Conservation (phyloP, 345 rosid species). For the Citrus australasica region DNA sequence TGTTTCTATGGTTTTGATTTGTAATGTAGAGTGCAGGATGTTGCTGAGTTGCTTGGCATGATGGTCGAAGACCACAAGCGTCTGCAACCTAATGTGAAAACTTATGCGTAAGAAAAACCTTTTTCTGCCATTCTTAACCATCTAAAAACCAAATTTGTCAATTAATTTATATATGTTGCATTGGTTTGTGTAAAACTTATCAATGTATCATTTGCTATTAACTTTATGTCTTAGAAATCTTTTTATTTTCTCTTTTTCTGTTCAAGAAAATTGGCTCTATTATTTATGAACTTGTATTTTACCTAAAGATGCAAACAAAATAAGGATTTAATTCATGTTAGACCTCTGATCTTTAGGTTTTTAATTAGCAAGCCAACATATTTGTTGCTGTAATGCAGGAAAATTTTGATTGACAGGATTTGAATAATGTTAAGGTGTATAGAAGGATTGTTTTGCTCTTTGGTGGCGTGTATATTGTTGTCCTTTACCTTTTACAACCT, state of each 20-base stretch:
- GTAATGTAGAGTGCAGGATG: slow-evolving; percentile 81
- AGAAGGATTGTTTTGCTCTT: not conserved
- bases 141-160: not conserved
- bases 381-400: slow-evolving; percentile 14
- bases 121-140: slow-evolving; percentile 2
- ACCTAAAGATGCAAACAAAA: not conserved
- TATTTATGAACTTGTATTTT: not conserved
- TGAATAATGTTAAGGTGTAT: slow-evolving; percentile 11
- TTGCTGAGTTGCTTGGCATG: slow-evolving; percentile 96
- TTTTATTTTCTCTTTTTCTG: not conserved
- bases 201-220: not conserved
- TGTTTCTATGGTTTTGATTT: slow-evolving; percentile 16
- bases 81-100: slow-evolving; percentile 80
- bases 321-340: not conserved
- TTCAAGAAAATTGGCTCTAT: not conserved
- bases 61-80: slow-evolving; percentile 96
- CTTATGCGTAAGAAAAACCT: slow-evolving; percentile 64
- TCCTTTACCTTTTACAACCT: slow-evolving; percentile 3
- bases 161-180: not conserved
- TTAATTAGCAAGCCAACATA: slow-evolving; percentile 4
- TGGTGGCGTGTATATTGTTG: slow-evolving; percentile 3
- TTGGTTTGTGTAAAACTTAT: slow-evolving; percentile 7
- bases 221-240: not conserved
- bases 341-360: slow-evolving; percentile 2
- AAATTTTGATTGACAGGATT: slow-evolving; percentile 5